A percentile compares a stretch with the other conserved stretches of the same genome.
phyloP scores from a whole-genome alignment of 2,329 filamentous ascomycete species.

The Claviceps sp. region DNA sequence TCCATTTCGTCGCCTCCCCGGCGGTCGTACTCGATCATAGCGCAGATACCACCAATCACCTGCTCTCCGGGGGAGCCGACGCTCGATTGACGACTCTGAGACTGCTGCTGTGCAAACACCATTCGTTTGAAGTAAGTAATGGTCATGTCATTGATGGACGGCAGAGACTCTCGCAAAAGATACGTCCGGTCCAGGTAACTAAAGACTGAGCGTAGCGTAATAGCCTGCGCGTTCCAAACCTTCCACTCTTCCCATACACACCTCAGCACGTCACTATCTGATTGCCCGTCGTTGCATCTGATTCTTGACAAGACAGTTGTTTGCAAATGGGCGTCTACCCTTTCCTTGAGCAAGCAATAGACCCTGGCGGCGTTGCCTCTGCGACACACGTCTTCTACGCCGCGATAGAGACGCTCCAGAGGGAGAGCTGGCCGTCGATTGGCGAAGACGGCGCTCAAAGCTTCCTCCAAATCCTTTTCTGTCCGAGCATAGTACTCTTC shows the following conservation, averaged over 20 bases:
- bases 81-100: not conserved
- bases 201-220: slow-evolving; percentile 71
- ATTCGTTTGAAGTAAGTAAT: slow-evolving; percentile 60
- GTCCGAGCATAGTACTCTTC: slow-evolving; percentile 67
- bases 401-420: slow-evolving; percentile 80
- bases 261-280: slow-evolving; percentile 51
- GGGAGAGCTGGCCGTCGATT: slow-evolving; percentile 51
- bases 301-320: slow-evolving; percentile 43
- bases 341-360: slow-evolving; percentile 49
- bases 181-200: slow-evolving; percentile 90
- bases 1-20: slow-evolving; percentile 43
- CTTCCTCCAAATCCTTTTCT: slow-evolving; percentile 60
- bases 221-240: slow-evolving; percentile 62
- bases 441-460: slow-evolving; percentile 60
- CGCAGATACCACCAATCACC: slow-evolving; percentile 47
- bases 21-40: slow-evolving; percentile 63
- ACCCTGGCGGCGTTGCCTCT: slow-evolving; percentile 58
- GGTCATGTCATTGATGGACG: slow-evolving; percentile 69
- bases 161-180: slow-evolving; percentile 56
- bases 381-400: slow-evolving; percentile 82
- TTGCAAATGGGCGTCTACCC: slow-evolving; percentile 56
- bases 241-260: slow-evolving; percentile 50
- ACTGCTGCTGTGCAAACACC: slow-evolving; percentile 25
- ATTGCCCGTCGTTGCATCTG: slow-evolving; percentile 33
- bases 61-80: slow-evolving; percentile 14